These are phyloP conservation scores for Lichtheimia hyalospora DNA, from an alignment of 371 early-diverging fungal species.

Conservation along the genomic window DNA sequence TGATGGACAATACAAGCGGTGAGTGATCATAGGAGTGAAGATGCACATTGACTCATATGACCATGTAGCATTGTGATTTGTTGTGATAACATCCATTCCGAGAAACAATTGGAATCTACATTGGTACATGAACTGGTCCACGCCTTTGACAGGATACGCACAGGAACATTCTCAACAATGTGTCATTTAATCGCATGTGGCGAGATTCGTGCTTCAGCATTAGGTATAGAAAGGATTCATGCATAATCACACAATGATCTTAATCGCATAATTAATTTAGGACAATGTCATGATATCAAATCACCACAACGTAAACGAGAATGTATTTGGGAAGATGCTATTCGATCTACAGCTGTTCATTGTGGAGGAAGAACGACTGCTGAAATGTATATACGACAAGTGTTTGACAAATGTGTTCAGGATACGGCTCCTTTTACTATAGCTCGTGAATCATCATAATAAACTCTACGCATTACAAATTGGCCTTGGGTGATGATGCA, in stretches of 20 bases:
- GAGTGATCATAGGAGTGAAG: neutral
- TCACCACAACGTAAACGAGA: slow-evolving; percentile 18
- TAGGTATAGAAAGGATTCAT: slow-evolving; percentile 22
- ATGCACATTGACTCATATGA: neutral
- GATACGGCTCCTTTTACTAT: slow-evolving; percentile 36
- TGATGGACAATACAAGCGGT: slow-evolving; percentile 39
- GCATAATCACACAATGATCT: neutral
- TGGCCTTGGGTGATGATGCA: neutral
- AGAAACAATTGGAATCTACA: slow-evolving; percentile 39
- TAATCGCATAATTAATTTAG: slow-evolving; percentile 9
- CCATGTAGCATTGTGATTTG: slow-evolving; percentile 38
- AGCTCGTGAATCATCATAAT: neutral
- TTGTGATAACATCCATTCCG: slow-evolving; percentile 40
- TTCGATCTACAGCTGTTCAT: slow-evolving; percentile 37
- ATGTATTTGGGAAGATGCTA: slow-evolving; percentile 42
- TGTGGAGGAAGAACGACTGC: slow-evolving; percentile 29
- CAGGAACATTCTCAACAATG: slow-evolving; percentile 35
- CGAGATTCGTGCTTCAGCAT: slow-evolving; percentile 41
- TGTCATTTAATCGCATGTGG: slow-evolving; percentile 50
- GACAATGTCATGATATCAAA: slow-evolving; percentile 36
- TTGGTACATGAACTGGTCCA: slow-evolving; percentile 48
- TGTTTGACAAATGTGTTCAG: slow-evolving; percentile 35
- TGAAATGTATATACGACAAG: slow-evolving; percentile 27
- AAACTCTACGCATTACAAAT: neutral
- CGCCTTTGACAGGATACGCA: slow-evolving; percentile 43